These are phyloP conservation scores for Porcisia hertigi DNA, from an alignment of 208 protist species.

Conservation along the genomic window DNA sequence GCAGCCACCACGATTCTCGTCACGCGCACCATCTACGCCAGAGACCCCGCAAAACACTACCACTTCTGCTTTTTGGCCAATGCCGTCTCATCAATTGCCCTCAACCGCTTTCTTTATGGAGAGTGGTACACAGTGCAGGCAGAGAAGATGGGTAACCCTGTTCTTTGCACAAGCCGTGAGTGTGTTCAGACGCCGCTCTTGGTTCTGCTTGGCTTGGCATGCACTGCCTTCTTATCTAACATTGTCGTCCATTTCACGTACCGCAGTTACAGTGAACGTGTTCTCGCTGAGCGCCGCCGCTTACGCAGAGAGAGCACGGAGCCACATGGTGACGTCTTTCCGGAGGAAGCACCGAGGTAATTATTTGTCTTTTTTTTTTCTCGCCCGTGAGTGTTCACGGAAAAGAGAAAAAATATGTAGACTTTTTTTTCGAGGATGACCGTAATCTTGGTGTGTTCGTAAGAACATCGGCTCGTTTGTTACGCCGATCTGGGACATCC, in stretches of 20 bases:
- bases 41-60: constrained; percentile 63
- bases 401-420: not conserved
- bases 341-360: not conserved
- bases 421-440: not conserved
- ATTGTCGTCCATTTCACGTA: constrained; percentile 49
- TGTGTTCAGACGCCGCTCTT: constrained; percentile 52
- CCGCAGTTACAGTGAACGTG: constrained; percentile 33
- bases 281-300: constrained; percentile 44
- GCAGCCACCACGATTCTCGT: constrained; percentile 50
- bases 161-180: constrained; percentile 33
- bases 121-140: constrained; percentile 56
- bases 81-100: constrained; percentile 34
- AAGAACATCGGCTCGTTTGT: constrained; percentile 3
- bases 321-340: not conserved
- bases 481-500: not conserved
- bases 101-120: constrained; percentile 60
- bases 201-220: constrained; percentile 45
- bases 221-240: constrained; percentile 42
- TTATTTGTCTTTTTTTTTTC: not conserved
- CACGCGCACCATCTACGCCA: constrained; percentile 51
- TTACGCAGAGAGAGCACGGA: constrained; percentile 28
- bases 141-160: constrained; percentile 36
- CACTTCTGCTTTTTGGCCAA: constrained; percentile 44
- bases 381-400: not conserved
- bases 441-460: not conserved